Percentiles rank a stretch among this genome's conserved stretches.
Conservation (phyloP, 2,329 filamentous ascomycete genomes). For the Colletotrichum brevisporum region DNA sequence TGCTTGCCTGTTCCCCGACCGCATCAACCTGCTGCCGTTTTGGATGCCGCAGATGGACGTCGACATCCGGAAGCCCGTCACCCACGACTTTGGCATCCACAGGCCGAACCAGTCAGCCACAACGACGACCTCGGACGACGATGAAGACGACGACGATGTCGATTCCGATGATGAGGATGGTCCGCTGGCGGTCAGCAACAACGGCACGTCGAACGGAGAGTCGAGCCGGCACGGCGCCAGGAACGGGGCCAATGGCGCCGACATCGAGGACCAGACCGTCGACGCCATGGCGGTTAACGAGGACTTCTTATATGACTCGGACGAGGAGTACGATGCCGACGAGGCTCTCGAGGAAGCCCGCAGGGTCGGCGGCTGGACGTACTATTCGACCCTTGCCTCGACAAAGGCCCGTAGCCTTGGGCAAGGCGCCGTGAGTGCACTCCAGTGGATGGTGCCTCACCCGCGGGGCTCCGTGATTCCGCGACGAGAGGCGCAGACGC, state of each 20-base stretch:
- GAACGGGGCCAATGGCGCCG: conserved; percentile 60
- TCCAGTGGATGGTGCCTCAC: conserved; percentile 68
- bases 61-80: conserved; percentile 94
- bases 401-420: conserved; percentile 60
- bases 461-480: conserved; percentile 71
- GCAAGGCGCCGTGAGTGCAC: conserved; percentile 56
- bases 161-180: conserved; percentile 54
- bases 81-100: conserved; percentile 91
- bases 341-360: conserved; percentile 84
- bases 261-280: conserved; percentile 87
- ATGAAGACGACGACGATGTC: conserved; percentile 80
- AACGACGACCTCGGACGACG: conserved; percentile 82
- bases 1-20: conserved; percentile 86
- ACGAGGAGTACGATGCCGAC: conserved; percentile 83
- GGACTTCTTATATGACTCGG: conserved; percentile 92
- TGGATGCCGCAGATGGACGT: conserved; percentile 99
- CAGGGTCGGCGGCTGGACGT: conserved; percentile 81
- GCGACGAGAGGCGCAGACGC: conserved; percentile 66
- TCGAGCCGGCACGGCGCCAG: conserved; percentile 54
- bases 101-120: conserved; percentile 81
- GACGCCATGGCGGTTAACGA: conserved; percentile 72
- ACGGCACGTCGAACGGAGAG: conserved; percentile 49
- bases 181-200: conserved; percentile 17
- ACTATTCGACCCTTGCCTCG: conserved; percentile 73
- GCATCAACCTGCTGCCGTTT: conserved; percentile 92